These are phyloP conservation scores for Detonula confervacea DNA, from an alignment of 352 stramenopile genomes.

Conservation along the genomic window DNA sequence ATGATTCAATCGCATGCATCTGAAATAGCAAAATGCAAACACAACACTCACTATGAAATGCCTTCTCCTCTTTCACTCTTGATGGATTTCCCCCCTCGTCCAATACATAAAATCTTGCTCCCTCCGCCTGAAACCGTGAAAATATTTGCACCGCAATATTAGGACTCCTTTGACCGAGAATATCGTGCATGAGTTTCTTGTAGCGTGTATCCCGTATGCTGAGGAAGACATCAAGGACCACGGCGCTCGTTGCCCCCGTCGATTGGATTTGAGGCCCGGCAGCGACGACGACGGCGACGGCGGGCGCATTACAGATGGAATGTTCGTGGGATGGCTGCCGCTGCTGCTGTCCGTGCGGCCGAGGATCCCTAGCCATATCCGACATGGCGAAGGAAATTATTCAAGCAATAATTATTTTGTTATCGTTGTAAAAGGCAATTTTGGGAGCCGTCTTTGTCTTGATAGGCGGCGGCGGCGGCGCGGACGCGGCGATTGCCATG, in stretches of 20 bases:
- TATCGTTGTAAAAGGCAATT: neutral
- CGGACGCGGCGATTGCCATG: no score
- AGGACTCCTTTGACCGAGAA: slow-evolving; percentile 23
- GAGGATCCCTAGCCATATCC: neutral
- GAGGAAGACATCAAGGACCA: slow-evolving; percentile 19
- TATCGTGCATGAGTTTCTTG: slow-evolving; percentile 37
- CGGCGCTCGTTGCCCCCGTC: neutral
- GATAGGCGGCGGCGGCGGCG: no score
- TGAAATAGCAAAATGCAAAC: slow-evolving; percentile 3
- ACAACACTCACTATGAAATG: slow-evolving; percentile 43
- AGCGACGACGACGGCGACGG: neutral
- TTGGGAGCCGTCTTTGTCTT: no score
- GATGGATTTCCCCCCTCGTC: neutral
- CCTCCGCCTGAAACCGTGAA: slow-evolving; percentile 10
- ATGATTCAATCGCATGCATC: neutral
- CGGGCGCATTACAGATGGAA: neutral
- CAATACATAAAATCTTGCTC: slow-evolving; percentile 24
- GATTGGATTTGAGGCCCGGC: neutral
- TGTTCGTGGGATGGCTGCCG: neutral
- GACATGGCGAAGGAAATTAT: no score
- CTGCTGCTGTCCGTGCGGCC: slow-evolving; percentile 1
- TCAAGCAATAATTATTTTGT: neutral
- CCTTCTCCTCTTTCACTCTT: slow-evolving; percentile 18
- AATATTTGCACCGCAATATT: slow-evolving; percentile 13
- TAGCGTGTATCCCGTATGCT: slow-evolving; percentile 30